Conservation (phyloP, 257 asterid species). For the Solanum chiquidenum region DNA sequence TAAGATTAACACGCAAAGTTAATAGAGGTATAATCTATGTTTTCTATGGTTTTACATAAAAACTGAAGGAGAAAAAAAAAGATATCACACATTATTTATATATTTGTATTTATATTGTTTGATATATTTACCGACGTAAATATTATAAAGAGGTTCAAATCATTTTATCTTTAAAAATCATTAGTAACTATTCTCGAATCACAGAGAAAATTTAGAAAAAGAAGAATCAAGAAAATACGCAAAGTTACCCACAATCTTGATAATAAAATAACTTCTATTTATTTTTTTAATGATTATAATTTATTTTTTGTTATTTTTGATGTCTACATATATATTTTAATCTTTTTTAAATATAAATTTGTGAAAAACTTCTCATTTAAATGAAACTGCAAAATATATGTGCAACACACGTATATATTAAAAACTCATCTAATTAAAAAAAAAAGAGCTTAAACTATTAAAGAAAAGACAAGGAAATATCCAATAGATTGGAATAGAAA, state of each 20-base stretch:
- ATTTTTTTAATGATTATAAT: background rate
- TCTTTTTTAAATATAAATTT: background rate
- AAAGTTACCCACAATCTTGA: background rate
- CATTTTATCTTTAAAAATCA: too few relatives aligned
- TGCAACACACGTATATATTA: background rate
- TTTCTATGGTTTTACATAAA: too few relatives aligned
- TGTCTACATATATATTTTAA: too few relatives aligned
- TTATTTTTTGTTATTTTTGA: too few relatives aligned
- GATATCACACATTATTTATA: background rate
- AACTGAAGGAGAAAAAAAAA: background rate
- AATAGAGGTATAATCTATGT: background rate
- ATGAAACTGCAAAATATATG: background rate
- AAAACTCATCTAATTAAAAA: background rate
- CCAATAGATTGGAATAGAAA: background rate
- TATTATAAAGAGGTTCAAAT: too few relatives aligned
- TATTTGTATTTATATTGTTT: too few relatives aligned
- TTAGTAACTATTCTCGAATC: background rate
- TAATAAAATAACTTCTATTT: too few relatives aligned
- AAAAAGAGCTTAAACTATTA: background rate
- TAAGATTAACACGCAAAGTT: background rate
- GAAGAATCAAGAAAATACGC: background rate
- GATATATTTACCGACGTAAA: too few relatives aligned
- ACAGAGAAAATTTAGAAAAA: too few relatives aligned
- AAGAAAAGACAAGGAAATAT: background rate
- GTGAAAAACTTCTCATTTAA: background rate